phyloP scores from a whole-genome alignment of 257 asterid genomes.

The Lantana camara region DNA sequence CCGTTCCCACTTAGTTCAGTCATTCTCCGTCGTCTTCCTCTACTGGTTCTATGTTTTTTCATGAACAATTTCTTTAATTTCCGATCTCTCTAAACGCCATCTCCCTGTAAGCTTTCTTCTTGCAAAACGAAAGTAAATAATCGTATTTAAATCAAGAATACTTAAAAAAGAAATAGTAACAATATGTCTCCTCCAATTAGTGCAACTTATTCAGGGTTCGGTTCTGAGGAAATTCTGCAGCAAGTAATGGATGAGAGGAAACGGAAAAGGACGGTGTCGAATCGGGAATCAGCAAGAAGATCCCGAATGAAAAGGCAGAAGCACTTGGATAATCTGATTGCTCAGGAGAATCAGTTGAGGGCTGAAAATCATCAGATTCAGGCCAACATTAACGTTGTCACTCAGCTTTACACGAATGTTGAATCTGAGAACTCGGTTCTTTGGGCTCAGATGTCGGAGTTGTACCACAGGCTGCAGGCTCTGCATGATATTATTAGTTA shows the following conservation, averaged over 20 bases:
- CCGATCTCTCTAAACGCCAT: not conserved
- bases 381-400: slow-evolving; percentile 21
- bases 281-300: slow-evolving; percentile 37
- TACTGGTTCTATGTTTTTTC: slow-evolving; percentile 58
- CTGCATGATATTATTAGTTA: slow-evolving; percentile 43
- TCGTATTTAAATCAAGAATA: not conserved
- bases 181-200: slow-evolving; percentile 27
- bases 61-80: slow-evolving; percentile 16
- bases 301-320: slow-evolving; percentile 39
- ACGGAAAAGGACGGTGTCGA: slow-evolving; percentile 37
- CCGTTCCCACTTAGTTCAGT: slow-evolving; percentile 50
- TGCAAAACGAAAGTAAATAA: not conserved
- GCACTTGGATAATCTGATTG: slow-evolving; percentile 39
- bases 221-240: slow-evolving; percentile 5
- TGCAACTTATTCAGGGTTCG: slow-evolving; percentile 19
- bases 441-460: slow-evolving; percentile 30
- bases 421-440: slow-evolving; percentile 32
- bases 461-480: slow-evolving; percentile 34
- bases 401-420: slow-evolving; percentile 15
- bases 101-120: not conserved
- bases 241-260: slow-evolving; percentile 23
- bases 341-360: slow-evolving; percentile 28
- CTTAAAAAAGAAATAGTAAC: not conserved
- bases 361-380: slow-evolving; percentile 28
- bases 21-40: slow-evolving; percentile 52